Evolutionary conservation across 768 basidiomycete species (phyloP).

Genomic region (Leccinellum albellum): DNA sequence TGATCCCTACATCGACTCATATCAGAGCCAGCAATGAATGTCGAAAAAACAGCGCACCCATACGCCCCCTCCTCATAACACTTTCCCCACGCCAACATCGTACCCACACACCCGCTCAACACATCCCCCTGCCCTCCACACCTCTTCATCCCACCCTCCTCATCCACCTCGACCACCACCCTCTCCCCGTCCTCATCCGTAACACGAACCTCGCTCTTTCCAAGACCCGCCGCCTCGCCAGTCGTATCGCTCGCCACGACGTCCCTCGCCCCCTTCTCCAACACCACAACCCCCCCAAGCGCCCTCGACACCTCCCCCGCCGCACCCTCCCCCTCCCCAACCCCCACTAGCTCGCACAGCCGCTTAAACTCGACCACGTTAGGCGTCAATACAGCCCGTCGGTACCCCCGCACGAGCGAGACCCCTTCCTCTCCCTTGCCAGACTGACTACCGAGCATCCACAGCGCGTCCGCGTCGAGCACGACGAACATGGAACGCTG

Average conservation of each 20-base stretch:
- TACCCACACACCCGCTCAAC: conserved; percentile 80
- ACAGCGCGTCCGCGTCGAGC: conserved; percentile 91
- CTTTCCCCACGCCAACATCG: conserved; percentile 92
- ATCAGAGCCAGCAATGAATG: too few species aligned
- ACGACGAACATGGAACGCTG: conserved; percentile 81
- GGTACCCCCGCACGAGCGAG: conserved; percentile 75
- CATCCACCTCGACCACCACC: conserved; percentile 63
- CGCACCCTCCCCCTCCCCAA: conserved; percentile 43
- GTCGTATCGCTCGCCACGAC: conserved; percentile 77
- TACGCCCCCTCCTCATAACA: conserved; percentile 85
- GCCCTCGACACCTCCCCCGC: conserved; percentile 68
- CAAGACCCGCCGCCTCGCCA: conserved; percentile 45
- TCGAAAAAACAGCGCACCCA: too few species aligned
- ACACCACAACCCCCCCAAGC: conserved; percentile 84
- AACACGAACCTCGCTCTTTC: conserved; percentile 38
- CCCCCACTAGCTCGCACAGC: conserved; percentile 68
- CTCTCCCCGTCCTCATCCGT: conserved; percentile 45
- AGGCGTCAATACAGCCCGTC: conserved; percentile 85
- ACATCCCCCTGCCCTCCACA: conserved; percentile 98
- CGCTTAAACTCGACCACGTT: conserved; percentile 92
- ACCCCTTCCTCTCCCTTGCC: conserved; percentile 55
- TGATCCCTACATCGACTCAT: conserved; percentile 54
- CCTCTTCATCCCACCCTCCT: conserved; percentile 80
- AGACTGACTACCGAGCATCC: conserved; percentile 65
- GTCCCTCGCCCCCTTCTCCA: conserved; percentile 85